Evolutionary conservation across 805 yeast genomes (phyloP).

Genomic region (Suhomyces faveliae): DNA sequence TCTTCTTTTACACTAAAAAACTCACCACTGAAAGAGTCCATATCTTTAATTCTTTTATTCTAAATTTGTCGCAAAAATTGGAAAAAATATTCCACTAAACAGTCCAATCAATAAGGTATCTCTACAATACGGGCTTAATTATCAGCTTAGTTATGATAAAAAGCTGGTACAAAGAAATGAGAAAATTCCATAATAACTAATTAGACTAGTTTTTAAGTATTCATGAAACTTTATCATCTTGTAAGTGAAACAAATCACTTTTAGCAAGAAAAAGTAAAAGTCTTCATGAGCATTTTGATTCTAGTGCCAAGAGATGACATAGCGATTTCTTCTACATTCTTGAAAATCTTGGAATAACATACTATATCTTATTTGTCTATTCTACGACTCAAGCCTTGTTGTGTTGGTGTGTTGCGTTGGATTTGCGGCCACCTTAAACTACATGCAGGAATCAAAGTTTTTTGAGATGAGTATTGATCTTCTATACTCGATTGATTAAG

Average conservation of each 20-base stretch:
- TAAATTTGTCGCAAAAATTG: too few species aligned
- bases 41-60: too few species aligned
- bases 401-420: neutral
- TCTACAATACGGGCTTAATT: too few species aligned
- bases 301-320: neutral
- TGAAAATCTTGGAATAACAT: neutral
- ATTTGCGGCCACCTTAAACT: neutral
- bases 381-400: neutral
- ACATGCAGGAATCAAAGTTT: constrained; percentile 5
- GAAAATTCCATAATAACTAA: neutral
- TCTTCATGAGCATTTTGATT: too few species aligned
- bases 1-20: too few species aligned
- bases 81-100: too few species aligned
- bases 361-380: neutral
- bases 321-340: neutral
- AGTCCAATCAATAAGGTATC: too few species aligned
- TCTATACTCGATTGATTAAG: neutral
- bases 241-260: neutral
- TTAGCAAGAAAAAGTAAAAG: neutral
- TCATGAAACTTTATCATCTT: neutral
- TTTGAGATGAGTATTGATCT: constrained; percentile 4
- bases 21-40: too few species aligned
- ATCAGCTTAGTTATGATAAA: too few species aligned
- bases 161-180: too few species aligned
- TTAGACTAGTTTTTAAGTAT: neutral